Percentiles rank a stretch among this genome's conserved stretches.
phyloP scores from a whole-genome alignment of 2,329 filamentous ascomycete species.

The Talaromyces islandicus region DNA sequence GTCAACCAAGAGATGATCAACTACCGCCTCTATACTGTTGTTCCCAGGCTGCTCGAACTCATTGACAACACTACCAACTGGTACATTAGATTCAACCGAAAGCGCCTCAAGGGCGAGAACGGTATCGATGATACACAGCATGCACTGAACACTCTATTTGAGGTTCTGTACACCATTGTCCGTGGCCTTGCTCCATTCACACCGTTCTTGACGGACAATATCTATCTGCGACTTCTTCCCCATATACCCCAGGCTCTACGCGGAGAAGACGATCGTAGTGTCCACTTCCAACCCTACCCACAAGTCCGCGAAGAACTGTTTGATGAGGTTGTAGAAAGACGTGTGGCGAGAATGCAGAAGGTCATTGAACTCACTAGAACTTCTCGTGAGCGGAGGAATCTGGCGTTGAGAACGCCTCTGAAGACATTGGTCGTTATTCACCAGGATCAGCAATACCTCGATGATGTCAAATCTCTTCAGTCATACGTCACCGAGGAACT shows the following conservation, averaged over 20 bases:
- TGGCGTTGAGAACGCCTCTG: slow-evolving; percentile 84
- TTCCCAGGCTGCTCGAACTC: slow-evolving; percentile 72
- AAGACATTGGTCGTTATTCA: slow-evolving; percentile 88
- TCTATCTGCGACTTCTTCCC: slow-evolving; percentile 77
- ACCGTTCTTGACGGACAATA: slow-evolving; percentile 90
- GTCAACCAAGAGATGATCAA: slow-evolving; percentile 85
- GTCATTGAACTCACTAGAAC: slow-evolving; percentile 88
- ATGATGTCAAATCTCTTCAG: slow-evolving; percentile 79
- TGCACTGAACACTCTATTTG: slow-evolving; percentile 88
- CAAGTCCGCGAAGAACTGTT: slow-evolving; percentile 85
- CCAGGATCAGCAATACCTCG: slow-evolving; percentile 71
- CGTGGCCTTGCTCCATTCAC: slow-evolving; percentile 89
- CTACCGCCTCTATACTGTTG: slow-evolving; percentile 83
- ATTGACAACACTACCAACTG: slow-evolving; percentile 98
- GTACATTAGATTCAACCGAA: slow-evolving; percentile 94
- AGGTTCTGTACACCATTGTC: slow-evolving; percentile 84
- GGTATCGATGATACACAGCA: slow-evolving; percentile 80
- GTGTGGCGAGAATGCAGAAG: slow-evolving; percentile 85
- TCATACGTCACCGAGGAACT: slow-evolving; percentile 88
- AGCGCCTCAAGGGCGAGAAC: slow-evolving; percentile 83
- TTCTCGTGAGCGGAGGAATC: slow-evolving; percentile 74
- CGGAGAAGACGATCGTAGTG: slow-evolving; percentile 70
- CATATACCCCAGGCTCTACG: slow-evolving; percentile 69
- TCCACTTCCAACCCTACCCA: slow-evolving; percentile 90
- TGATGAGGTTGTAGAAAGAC: slow-evolving; percentile 76